A percentile compares a stretch with the other conserved stretches of the same genome.
phyloP scores from a whole-genome alignment of 345 rosid species.

The Euphorbia pulcherrima region DNA sequence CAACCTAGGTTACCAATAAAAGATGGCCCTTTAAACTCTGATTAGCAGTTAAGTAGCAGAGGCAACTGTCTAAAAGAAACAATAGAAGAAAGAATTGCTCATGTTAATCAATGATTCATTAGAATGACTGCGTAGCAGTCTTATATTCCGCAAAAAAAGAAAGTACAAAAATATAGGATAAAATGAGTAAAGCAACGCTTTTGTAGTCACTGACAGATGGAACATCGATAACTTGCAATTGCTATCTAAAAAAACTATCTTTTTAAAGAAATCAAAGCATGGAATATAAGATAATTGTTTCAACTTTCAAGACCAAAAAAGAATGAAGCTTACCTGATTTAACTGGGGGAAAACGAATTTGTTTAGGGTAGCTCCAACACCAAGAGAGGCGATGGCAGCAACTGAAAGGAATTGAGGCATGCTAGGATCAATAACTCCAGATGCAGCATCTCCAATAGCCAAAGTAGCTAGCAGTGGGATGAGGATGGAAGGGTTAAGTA shows the following conservation, averaged over 20 bases:
- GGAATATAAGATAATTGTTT: not conserved
- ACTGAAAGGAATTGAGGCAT: constrained; percentile 79
- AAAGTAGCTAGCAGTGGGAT: constrained; percentile 69
- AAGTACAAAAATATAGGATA: too few relatives aligned
- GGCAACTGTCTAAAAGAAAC: too few relatives aligned
- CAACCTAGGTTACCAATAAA: too few relatives aligned
- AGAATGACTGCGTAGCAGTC: too few relatives aligned
- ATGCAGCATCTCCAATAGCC: constrained; percentile 90
- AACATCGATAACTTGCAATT: not conserved
- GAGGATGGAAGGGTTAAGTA: constrained; percentile 57
- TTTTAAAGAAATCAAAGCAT: not conserved
- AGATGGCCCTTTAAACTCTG: too few relatives aligned
- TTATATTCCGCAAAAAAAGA: too few relatives aligned
- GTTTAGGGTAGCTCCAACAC: constrained; percentile 70
- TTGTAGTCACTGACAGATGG: not conserved
- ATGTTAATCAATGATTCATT: too few relatives aligned
- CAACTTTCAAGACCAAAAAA: constrained; percentile 4
- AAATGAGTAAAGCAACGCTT: too few relatives aligned
- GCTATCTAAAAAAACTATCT: not conserved
- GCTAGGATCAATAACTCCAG: constrained; percentile 77
- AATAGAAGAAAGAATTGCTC: too few relatives aligned
- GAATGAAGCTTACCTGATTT: constrained; percentile 46
- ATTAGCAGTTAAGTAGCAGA: too few relatives aligned
- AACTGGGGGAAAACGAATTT: constrained; percentile 56
- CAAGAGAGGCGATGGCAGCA: constrained; percentile 66